Evolutionary conservation across 192 early-diverging fungal genomes (phyloP), one percentile per base, ranked within the genome.

Genomic region (Funneliformis geosporum): DNA sequence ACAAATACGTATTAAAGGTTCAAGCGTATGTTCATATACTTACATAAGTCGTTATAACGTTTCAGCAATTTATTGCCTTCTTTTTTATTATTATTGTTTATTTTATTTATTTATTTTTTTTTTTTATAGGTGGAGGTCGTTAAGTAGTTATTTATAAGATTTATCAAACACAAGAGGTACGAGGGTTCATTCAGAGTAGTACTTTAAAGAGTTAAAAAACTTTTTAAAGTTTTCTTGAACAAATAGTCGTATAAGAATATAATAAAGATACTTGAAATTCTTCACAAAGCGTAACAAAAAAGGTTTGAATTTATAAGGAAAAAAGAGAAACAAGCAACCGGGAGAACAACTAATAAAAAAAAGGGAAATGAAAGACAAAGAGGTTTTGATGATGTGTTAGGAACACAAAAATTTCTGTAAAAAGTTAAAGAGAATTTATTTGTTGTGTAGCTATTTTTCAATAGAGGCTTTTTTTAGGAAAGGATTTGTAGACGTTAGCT

Each of bases 391-490:
- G n/a, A 64, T 40, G 67, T 40, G 33, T 69, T 21, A 38, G 14
- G 67, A 39, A 12, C 21, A 40, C 33, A 69, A n/a, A 39, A 39
- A 40, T 16, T 8, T 42, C 18, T 33, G 39, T 39, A 68, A 39
- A 68, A n/a, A 42, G 38, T 40, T 38, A 68, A 67, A 69, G 38
- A 69, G 18, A 55, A 55, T 18, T 55, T 55, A 55, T 55, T 55
- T 55, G 14, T 55, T 55, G 50, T 55, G 50, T 55, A 55, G 50
- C 50, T 18, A 55, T 55, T 55, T 18, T 55, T 11, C 18, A 55
- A 55, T 55, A 40, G 67, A 16, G 67, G 39, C 67, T 69, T 69
- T 69, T 68, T 69, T 69, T 42, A 21, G 42, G 39, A 21, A 69
- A 69, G 42, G 28, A 40, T 33, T 14, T n/a, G 21, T 21, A 40